These are phyloP conservation scores for Phytophthora melonis DNA, from an alignment of 352 stramenopile genomes.

Conservation along the genomic window DNA sequence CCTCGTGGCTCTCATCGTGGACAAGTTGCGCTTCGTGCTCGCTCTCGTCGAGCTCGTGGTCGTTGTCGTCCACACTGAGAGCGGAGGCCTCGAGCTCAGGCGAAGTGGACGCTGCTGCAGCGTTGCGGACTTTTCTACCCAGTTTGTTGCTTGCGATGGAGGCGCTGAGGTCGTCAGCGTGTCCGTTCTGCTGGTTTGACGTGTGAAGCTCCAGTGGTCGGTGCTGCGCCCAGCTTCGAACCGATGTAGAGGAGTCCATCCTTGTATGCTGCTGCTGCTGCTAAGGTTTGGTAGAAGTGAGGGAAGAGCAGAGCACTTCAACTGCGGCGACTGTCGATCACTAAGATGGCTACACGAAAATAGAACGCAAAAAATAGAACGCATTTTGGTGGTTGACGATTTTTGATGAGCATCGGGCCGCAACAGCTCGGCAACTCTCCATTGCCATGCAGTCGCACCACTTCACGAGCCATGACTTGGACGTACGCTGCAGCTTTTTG, in stretches of 20 bases:
- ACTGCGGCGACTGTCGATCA: slow-evolving; percentile 9
- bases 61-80: slow-evolving; percentile 13
- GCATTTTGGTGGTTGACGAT: slow-evolving; percentile 13
- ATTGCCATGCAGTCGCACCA: slow-evolving; percentile 48
- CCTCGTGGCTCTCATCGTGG: slow-evolving; percentile 20
- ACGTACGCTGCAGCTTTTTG: slow-evolving; percentile 29
- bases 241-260: slow-evolving; percentile 15
- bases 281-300: slow-evolving; percentile 6
- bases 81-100: slow-evolving; percentile 22
- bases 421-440: not conserved
- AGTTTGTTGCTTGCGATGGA: slow-evolving; percentile 13
- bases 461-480: slow-evolving; percentile 58
- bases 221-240: slow-evolving; percentile 9
- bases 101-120: slow-evolving; percentile 1
- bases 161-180: not conserved
- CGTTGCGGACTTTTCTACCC: not conserved
- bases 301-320: slow-evolving; percentile 12
- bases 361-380: slow-evolving; percentile 41
- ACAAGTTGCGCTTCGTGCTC: slow-evolving; percentile 22
- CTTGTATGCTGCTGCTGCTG: not conserved
- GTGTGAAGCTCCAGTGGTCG: not conserved
- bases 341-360: slow-evolving; percentile 33
- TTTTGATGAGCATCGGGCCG: slow-evolving; percentile 13
- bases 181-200: slow-evolving; percentile 31
- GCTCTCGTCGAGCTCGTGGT: slow-evolving; percentile 21